A percentile compares a stretch with the other conserved stretches of the same genome.
These are phyloP conservation scores for Pachysandra terminalis DNA, from an alignment of 164 flowering plant genomes.

Conservation along the genomic window DNA sequence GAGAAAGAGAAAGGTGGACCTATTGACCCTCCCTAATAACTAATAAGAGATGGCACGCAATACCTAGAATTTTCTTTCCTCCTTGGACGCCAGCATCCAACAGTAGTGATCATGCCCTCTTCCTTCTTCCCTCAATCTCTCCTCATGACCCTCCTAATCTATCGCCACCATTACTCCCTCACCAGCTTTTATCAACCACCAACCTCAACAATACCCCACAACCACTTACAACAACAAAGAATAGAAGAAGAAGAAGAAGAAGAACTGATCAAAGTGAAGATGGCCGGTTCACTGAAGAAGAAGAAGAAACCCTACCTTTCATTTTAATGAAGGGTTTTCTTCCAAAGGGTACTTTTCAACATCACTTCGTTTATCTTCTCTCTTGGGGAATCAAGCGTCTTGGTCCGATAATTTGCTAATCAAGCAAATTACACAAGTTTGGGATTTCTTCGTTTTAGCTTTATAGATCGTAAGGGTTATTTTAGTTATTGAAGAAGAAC, in stretches of 20 bases:
- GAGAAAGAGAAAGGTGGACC: slow-evolving; percentile 18
- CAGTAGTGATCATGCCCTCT: slow-evolving; percentile 45
- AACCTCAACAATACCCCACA: slow-evolving; percentile 9
- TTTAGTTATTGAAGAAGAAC: neutral
- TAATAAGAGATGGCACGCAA: slow-evolving; percentile 19
- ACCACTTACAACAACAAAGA: slow-evolving; percentile 6
- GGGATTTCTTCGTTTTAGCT: neutral
- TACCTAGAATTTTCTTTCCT: slow-evolving; percentile 27
- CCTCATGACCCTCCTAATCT: slow-evolving; percentile 22
- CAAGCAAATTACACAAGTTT: slow-evolving; percentile 19
- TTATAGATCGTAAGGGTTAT: neutral
- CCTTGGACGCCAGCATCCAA: slow-evolving; percentile 28
- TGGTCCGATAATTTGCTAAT: slow-evolving; percentile 28
- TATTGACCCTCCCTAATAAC: no score
- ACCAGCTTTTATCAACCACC: slow-evolving; percentile 19
- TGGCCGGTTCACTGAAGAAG: slow-evolving; percentile 12
- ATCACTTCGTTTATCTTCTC: neutral
- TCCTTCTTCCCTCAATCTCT: slow-evolving; percentile 15
- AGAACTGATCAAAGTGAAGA: slow-evolving; percentile 9
- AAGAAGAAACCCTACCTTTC: slow-evolving; percentile 1
- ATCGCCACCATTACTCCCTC: slow-evolving; percentile 37
- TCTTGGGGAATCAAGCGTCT: slow-evolving; percentile 27
- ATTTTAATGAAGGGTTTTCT: slow-evolving; percentile 7
- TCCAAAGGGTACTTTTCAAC: neutral
- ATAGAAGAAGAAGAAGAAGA: slow-evolving; percentile 18